phyloP scores from a whole-genome alignment of 305 asterid genomes.

The Fraxinus dipetala region DNA sequence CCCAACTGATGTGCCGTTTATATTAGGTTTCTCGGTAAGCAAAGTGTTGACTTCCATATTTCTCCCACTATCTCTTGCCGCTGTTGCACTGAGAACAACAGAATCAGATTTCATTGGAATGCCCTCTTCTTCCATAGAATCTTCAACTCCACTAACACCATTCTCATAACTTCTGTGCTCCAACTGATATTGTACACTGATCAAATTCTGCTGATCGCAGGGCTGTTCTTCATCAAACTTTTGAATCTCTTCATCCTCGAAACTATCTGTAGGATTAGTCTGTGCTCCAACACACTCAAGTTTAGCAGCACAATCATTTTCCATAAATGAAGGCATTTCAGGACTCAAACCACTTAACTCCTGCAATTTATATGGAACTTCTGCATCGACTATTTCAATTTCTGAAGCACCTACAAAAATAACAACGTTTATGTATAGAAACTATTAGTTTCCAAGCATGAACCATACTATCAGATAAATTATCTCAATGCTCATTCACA shows the following conservation, averaged over 20 bases:
- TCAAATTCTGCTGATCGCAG: constrained; percentile 17
- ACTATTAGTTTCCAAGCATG: neutral
- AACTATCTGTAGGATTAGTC: constrained; percentile 21
- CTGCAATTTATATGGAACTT: constrained; percentile 19
- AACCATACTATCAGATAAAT: neutral
- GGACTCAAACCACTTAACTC: constrained; percentile 25
- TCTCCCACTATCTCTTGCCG: constrained; percentile 6
- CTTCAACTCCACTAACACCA: constrained; percentile 28
- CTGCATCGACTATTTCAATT: constrained; percentile 36
- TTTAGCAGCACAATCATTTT: constrained; percentile 17
- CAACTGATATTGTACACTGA: constrained; percentile 17
- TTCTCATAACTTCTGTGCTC: constrained; percentile 17
- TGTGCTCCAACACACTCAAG: constrained; percentile 10
- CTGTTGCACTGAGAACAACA: constrained; percentile 31
- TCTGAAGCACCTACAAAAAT: constrained; percentile 37
- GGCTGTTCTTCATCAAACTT: constrained; percentile 12
- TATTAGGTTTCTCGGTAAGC: constrained; percentile 18
- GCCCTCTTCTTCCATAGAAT: constrained; percentile 32
- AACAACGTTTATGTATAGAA: neutral
- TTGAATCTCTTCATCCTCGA: constrained; percentile 15
- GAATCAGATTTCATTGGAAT: constrained; percentile 59
- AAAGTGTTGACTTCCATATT: constrained; percentile 13
- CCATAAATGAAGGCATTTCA: constrained; percentile 17
- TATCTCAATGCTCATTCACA: neutral
- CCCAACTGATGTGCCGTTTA: constrained; percentile 23